phyloP scores from a whole-genome alignment of 2,329 filamentous ascomycete species.

The Clarireedia monteithiana region DNA sequence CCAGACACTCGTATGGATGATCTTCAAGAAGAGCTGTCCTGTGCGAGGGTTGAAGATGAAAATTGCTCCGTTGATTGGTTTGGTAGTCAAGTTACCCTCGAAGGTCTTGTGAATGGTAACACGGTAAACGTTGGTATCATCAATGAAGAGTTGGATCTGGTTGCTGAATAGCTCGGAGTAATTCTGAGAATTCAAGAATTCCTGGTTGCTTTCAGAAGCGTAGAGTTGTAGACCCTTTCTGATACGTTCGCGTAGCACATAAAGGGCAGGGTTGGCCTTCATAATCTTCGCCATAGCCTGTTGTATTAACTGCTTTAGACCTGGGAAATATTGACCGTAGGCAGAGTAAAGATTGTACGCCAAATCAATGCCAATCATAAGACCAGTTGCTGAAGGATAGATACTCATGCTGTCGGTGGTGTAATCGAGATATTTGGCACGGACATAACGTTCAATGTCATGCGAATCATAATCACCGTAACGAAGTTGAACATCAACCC shows the following conservation, averaged over 20 bases:
- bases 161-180: conserved; percentile 99
- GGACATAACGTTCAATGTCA: conserved; percentile 95
- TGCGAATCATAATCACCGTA: conserved; percentile 99
- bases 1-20: conserved; percentile 99
- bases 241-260: conserved; percentile 94
- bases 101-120: conserved; percentile 99
- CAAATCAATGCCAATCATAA: conserved; percentile 97
- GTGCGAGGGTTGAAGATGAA: conserved; percentile 99
- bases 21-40: conserved; percentile 95
- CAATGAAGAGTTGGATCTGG: conserved; percentile 97
- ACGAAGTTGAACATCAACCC: conserved; percentile 91
- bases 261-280: conserved; percentile 97
- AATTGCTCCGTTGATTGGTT: conserved; percentile 98
- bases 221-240: conserved; percentile 97
- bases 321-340: conserved; percentile 97
- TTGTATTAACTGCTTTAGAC: conserved; percentile 88
- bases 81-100: conserved; percentile 96
- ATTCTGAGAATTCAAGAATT: conserved; percentile 98
- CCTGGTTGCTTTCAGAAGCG: conserved; percentile 96
- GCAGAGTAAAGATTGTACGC: conserved; percentile 98
- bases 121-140: conserved; percentile 98
- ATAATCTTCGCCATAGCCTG: conserved; percentile 99
- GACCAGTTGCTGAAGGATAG: conserved; percentile 89
- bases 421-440: conserved; percentile 97
- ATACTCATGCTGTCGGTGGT: conserved; percentile 98